Conservation (phyloP, 2,329 filamentous ascomycete species). For the Colletotrichum gigasporum region DNA sequence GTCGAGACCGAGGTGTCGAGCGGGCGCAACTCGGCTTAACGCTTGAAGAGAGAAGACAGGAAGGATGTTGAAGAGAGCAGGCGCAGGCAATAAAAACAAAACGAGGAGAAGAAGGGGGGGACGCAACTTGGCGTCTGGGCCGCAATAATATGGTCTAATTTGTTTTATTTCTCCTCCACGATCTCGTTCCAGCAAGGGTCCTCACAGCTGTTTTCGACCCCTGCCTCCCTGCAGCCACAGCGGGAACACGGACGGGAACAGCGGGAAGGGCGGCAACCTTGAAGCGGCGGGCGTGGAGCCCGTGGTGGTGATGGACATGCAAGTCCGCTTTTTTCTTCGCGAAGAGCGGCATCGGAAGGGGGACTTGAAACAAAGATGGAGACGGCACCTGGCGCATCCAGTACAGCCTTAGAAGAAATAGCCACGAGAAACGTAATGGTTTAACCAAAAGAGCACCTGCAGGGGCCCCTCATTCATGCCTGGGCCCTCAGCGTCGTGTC, state of each 20-base stretch:
- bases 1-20: slow-evolving; percentile 13
- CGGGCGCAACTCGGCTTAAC: slow-evolving; percentile 5
- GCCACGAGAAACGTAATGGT: neutral
- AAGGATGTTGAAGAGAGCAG: neutral
- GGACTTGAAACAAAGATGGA: slow-evolving; percentile 17
- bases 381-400: neutral
- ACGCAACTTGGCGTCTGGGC: slow-evolving; percentile 7
- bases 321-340: neutral
- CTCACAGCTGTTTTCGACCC: neutral
- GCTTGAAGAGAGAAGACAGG: no score
- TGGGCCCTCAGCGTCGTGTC: neutral
- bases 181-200: neutral
- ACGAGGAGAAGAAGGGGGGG: neutral
- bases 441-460: neutral
- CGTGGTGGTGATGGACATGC: neutral
- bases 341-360: neutral
- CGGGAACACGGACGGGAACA: slow-evolving; percentile 9
- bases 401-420: neutral
- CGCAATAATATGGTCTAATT: neutral
- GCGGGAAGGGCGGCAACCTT: neutral
- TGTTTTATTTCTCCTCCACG: neutral
- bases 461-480: neutral
- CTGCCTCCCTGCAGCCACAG: neutral
- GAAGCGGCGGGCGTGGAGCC: neutral
- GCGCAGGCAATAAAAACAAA: neutral